Evolutionary conservation across 306 rosid genomes (phyloP).

Genomic region (Prunus padus): DNA sequence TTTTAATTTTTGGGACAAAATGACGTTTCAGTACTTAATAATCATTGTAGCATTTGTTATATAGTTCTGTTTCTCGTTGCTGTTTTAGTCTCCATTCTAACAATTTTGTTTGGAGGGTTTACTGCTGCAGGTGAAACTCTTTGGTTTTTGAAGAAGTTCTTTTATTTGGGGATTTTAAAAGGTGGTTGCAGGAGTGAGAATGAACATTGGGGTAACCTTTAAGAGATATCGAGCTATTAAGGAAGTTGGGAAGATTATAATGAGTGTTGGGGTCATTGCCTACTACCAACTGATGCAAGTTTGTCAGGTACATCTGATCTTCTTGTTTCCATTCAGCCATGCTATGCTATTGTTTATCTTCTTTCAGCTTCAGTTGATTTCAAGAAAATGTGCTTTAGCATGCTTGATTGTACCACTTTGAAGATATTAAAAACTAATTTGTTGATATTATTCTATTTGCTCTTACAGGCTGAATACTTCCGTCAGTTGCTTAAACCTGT

Average conservation of each 20-base stretch:
- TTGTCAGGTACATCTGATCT: conserved; percentile 64
- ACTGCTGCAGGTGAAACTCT: conserved; percentile 36
- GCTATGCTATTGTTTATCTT: background rate
- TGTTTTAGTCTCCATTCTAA: background rate
- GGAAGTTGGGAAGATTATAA: conserved; percentile 72
- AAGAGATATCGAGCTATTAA: conserved; percentile 61
- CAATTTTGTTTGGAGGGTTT: conserved; percentile 6
- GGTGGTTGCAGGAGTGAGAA: conserved; percentile 57
- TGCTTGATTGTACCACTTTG: conserved; percentile 10
- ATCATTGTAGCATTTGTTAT: background rate
- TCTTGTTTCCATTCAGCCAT: background rate
- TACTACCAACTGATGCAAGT: conserved; percentile 87
- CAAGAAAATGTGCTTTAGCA: background rate
- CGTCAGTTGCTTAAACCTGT: conserved; percentile 99
- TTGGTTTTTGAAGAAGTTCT: conserved; percentile 28
- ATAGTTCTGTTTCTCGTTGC: background rate
- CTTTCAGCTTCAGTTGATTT: background rate
- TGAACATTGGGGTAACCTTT: conserved; percentile 67
- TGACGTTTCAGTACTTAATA: background rate
- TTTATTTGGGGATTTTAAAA: conserved; percentile 29
- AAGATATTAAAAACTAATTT: background rate
- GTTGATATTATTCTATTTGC: conserved; percentile 14
- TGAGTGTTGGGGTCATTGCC: conserved; percentile 84
- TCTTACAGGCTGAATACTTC: conserved; percentile 85
- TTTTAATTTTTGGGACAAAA: background rate